Evolutionary conservation across 805 yeast species (phyloP).

Genomic region (Candida odintsovae): DNA sequence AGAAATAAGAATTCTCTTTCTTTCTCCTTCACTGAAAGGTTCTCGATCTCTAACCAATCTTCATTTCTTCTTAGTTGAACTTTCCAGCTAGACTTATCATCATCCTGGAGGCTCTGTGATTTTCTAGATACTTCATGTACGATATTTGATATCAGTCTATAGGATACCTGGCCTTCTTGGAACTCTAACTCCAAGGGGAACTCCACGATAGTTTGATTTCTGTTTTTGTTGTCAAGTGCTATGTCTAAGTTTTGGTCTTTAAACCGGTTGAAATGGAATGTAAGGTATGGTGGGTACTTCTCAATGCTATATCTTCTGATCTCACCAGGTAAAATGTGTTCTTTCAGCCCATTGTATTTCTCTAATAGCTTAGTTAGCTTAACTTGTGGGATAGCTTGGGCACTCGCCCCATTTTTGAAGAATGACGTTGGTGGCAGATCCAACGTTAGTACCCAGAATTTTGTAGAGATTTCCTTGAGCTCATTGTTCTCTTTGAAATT

Average conservation of each 20-base stretch:
- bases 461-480: constrained; percentile 14
- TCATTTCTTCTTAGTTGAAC: constrained; percentile 40
- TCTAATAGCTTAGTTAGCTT: constrained; percentile 37
- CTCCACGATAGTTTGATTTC: constrained; percentile 60
- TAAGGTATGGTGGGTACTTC: constrained; percentile 46
- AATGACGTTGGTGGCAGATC: constrained; percentile 54
- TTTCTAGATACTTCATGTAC: constrained; percentile 26
- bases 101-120: constrained; percentile 21
- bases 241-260: constrained; percentile 29
- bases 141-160: constrained; percentile 45
- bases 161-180: constrained; percentile 17
- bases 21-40: constrained; percentile 39
- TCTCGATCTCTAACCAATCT: constrained; percentile 57
- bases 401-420: constrained; percentile 43
- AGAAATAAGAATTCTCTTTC: constrained; percentile 58
- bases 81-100: constrained; percentile 37
- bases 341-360: constrained; percentile 31
- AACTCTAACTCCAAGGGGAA: constrained; percentile 39
- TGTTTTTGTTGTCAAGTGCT: constrained; percentile 30
- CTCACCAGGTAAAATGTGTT: constrained; percentile 30
- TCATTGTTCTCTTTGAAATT: constrained; percentile 4
- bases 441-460: constrained; percentile 52
- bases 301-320: constrained; percentile 33
- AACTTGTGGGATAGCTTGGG: constrained; percentile 47
- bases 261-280: constrained; percentile 54